Conservation (phyloP, 371 early-diverging fungal species). For the Saksenaea oblongispora region DNA sequence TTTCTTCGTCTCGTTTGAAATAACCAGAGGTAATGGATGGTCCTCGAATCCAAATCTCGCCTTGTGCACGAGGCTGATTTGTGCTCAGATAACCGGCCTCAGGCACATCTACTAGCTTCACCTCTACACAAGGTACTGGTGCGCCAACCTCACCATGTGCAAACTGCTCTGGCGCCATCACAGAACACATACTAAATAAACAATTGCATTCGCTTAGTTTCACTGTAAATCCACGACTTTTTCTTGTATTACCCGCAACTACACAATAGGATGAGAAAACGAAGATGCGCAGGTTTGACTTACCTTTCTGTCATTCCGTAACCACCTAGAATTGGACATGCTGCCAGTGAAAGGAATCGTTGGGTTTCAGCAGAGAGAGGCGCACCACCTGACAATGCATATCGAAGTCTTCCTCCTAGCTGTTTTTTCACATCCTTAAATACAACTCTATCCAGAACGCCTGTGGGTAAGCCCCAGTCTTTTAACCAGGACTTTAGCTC, state of each 20-base stretch:
- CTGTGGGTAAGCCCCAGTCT: constrained; percentile 51
- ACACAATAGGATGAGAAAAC: background rate
- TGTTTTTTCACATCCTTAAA: constrained; percentile 73
- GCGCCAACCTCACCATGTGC: constrained; percentile 75
- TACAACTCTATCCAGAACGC: constrained; percentile 67
- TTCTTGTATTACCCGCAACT: constrained; percentile 23
- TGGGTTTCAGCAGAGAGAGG: constrained; percentile 74
- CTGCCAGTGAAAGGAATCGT: constrained; percentile 65
- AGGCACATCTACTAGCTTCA: constrained; percentile 89
- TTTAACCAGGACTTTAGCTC: constrained; percentile 57
- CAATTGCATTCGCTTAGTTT: background rate
- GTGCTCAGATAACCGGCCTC: constrained; percentile 75
- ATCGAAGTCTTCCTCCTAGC: constrained; percentile 76
- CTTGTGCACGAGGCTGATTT: constrained; percentile 71
- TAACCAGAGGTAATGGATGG: constrained; percentile 68
- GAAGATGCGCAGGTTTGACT: background rate
- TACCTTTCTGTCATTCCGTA: constrained; percentile 58
- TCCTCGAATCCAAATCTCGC: constrained; percentile 88
- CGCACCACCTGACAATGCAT: constrained; percentile 83
- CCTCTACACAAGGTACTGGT: constrained; percentile 80
- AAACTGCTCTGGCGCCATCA: constrained; percentile 65
- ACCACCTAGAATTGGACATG: constrained; percentile 73
- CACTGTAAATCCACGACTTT: background rate
- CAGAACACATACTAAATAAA: constrained; percentile 27
- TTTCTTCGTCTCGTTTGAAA: constrained; percentile 69